Percentiles rank a stretch among this genome's conserved stretches.
Conservation (phyloP, 768 basidiomycete genomes). For the Cubamyces sp. region DNA sequence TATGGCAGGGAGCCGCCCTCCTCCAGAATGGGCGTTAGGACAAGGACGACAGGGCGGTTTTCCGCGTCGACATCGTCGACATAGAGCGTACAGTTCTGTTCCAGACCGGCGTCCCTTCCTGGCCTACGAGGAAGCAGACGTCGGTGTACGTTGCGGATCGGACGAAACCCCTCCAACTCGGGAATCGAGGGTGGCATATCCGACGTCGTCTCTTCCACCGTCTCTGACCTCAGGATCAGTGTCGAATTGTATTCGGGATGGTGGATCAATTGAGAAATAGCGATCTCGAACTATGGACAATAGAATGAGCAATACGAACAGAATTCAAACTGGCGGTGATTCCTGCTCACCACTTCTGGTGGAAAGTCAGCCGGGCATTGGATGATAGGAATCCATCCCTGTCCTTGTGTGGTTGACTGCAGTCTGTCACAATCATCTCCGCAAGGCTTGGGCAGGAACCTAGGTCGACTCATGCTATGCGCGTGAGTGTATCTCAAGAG, state of each 20-base stretch:
- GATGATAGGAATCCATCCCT: conserved; percentile 36
- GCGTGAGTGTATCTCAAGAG: not conserved
- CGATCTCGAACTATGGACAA: conserved; percentile 67
- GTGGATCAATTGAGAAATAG: conserved; percentile 71
- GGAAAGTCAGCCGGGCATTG: conserved; percentile 39
- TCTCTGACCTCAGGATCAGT: conserved; percentile 85
- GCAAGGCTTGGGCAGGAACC: conserved; percentile 18
- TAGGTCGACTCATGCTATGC: conserved; percentile 6
- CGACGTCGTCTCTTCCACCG: conserved; percentile 37
- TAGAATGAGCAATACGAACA: not conserved
- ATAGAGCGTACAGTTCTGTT: conserved; percentile 83
- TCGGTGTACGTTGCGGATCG: conserved; percentile 62
- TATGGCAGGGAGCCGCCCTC: conserved; percentile 66
- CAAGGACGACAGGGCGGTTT: conserved; percentile 39
- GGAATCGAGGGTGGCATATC: conserved; percentile 39
- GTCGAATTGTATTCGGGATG: conserved; percentile 95
- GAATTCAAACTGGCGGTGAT: not conserved
- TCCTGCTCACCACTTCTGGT: conserved; percentile 33
- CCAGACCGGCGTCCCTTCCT: conserved; percentile 69
- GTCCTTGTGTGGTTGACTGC: not conserved
- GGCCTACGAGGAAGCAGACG: conserved; percentile 79
- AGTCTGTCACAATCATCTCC: not conserved
- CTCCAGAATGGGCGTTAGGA: conserved; percentile 62
- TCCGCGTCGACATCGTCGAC: conserved; percentile 22
- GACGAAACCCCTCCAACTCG: conserved; percentile 41